A percentile compares a stretch with the other conserved stretches of the same genome.
These are phyloP conservation scores for Stagonosporopsis vannaccii DNA, from an alignment of 2,329 filamentous ascomycete species.

Conservation along the genomic window DNA sequence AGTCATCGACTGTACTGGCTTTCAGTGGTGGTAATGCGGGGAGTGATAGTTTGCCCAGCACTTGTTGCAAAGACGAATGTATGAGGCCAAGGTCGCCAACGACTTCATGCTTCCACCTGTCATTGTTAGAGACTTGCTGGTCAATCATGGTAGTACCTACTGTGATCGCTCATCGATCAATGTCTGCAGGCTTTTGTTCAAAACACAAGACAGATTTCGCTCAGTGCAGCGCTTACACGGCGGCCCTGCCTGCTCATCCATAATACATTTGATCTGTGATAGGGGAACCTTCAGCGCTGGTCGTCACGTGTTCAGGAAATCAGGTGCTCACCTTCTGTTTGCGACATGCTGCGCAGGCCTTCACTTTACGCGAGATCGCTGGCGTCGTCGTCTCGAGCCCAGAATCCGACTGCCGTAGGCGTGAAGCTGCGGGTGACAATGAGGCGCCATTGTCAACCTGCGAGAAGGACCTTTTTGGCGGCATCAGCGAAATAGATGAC, in stretches of 20 bases:
- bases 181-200: slow-evolving; percentile 61
- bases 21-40: slow-evolving; percentile 49
- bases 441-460: slow-evolving; percentile 27
- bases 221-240: slow-evolving; percentile 60
- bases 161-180: slow-evolving; percentile 56
- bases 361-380: slow-evolving; percentile 44
- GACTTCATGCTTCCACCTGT: slow-evolving; percentile 37
- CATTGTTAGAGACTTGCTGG: background rate
- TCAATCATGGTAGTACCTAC: slow-evolving; percentile 21
- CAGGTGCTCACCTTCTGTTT: slow-evolving; percentile 54
- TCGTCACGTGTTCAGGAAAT: background rate
- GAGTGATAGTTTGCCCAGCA: slow-evolving; percentile 49
- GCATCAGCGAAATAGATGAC: slow-evolving; percentile 21
- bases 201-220: slow-evolving; percentile 58
- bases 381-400: slow-evolving; percentile 21
- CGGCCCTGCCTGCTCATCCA: slow-evolving; percentile 55
- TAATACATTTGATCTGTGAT: slow-evolving; percentile 59
- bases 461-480: slow-evolving; percentile 36
- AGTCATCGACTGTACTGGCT: slow-evolving; percentile 20
- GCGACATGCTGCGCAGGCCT: slow-evolving; percentile 61
- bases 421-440: slow-evolving; percentile 18
- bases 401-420: slow-evolving; percentile 20
- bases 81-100: slow-evolving; percentile 39
- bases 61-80: slow-evolving; percentile 51
- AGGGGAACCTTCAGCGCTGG: slow-evolving; percentile 8